Percentiles rank a stretch among this genome's conserved stretches.
Evolutionary conservation across 2,329 filamentous ascomycete species (phyloP).

Genomic region (Pestalotiopsis sp.): DNA sequence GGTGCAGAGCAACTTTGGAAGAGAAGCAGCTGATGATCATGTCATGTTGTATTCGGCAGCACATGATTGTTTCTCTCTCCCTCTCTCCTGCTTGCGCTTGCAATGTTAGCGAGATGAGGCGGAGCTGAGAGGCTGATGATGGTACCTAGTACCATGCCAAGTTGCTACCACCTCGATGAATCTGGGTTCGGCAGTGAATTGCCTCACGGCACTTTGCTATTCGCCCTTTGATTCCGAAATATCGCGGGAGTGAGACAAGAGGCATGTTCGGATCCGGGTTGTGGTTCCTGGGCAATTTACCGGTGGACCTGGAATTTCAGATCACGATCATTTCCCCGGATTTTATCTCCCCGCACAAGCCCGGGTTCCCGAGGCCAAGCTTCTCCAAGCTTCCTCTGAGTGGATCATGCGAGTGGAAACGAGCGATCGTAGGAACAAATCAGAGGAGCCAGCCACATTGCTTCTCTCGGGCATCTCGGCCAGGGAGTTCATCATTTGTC

Average conservation of each 20-base stretch:
- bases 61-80: background rate
- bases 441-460: background rate
- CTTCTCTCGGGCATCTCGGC: too few relatives aligned
- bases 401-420: background rate
- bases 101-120: background rate
- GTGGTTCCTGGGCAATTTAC: background rate
- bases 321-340: background rate
- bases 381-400: background rate
- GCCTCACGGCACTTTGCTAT: background rate
- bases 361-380: background rate
- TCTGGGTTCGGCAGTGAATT: background rate
- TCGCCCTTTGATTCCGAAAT: background rate
- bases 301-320: background rate
- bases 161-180: background rate
- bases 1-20: background rate
- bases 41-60: conserved; percentile 3
- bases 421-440: background rate
- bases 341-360: background rate
- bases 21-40: conserved; percentile 5
- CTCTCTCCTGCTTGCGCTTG: too few relatives aligned
- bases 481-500: too few relatives aligned
- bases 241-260: background rate
- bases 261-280: background rate
- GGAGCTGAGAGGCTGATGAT: conserved; percentile 1
- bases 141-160: background rate